Evolutionary conservation across 495 filamentous ascomycete genomes (phyloP), one percentile per base, ranked within the genome.

Genomic region (Aspergillus coremiiformis): DNA sequence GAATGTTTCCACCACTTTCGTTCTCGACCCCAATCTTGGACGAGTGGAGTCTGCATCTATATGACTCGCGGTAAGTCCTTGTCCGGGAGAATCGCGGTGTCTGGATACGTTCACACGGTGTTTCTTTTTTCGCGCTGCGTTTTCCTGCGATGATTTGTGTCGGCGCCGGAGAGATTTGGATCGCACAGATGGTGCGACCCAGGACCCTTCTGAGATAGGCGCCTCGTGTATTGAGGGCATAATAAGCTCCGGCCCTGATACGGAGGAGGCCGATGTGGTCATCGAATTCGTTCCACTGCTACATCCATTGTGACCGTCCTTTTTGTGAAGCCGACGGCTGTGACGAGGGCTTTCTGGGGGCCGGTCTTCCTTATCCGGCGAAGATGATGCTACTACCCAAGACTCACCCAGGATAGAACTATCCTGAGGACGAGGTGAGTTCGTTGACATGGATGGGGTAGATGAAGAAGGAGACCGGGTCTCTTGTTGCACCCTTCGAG

Each of bases 141-240:
- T 32, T 14, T 51, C 42, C 12, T 47, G 39, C 17, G 63, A 52
- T 20, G 60, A 32, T 46, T 65, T 68, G 57, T 63, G 59, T 32
- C 67, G 63, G 39, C 67, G 67, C 15, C 59, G 58, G 47, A 66
- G 55, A 8, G 26, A 53, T 22, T 54, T 59, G 0, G 62, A 49
- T 24, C 54, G 66, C 26, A 65, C 46, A 42, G 54, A 54, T 27
- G 71, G 67, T 2, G 67, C 63, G 11, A 74, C 58, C 71, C 71
- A 75, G 20, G 71, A 74, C 35, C 51, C 65, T 33, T 74, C 67
- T 23, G 63, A 58, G 26, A 67, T 61, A 10, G 66, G 60, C 1
- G 59, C 53, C 43, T 71, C 70, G 52, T 67, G 66, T 21, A 76
- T 72, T 4, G 71, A 74, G 1, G 72, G 72, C 72, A 76, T 76